Conservation (phyloP, 257 asterid genomes). For the Schizonepeta tenuifolia region DNA sequence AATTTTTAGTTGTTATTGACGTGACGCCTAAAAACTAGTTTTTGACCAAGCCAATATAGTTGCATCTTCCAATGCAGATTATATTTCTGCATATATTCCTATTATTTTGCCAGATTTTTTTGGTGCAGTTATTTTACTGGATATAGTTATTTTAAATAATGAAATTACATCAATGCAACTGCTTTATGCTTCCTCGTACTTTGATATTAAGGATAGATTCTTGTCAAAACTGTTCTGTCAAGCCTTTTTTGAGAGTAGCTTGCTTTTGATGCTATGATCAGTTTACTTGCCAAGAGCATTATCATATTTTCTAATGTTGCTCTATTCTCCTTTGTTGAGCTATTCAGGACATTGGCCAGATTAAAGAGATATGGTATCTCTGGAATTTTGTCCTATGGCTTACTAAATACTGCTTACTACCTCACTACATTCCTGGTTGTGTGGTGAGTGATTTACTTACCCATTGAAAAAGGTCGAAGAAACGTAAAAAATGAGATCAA, state of each 20-base stretch:
- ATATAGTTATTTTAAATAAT: constrained; percentile 8
- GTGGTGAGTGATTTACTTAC: constrained; percentile 59
- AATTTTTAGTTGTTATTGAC: constrained; percentile 16
- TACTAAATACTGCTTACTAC: constrained; percentile 87
- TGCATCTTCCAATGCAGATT: constrained; percentile 1
- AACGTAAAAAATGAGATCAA: background rate
- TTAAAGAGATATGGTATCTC: constrained; percentile 83
- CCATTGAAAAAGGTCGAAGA: background rate
- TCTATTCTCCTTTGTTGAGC: constrained; percentile 36
- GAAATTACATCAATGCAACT: constrained; percentile 8
- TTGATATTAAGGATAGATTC: constrained; percentile 3
- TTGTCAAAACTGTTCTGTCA: background rate
- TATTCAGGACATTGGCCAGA: constrained; percentile 60
- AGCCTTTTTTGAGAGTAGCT: background rate
- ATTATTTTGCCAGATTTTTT: constrained; percentile 12
- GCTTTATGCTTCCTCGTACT: constrained; percentile 5
- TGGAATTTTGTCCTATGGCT: constrained; percentile 87
- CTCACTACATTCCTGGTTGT: constrained; percentile 83
- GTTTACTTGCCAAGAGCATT: constrained; percentile 4
- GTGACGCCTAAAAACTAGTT: constrained; percentile 5
- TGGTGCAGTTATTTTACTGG: constrained; percentile 13
- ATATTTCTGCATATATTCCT: constrained; percentile 18
- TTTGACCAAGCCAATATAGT: background rate
- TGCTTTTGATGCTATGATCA: constrained; percentile 12
- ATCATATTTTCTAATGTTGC: constrained; percentile 21